Evolutionary conservation across 163 green algal genomes (phyloP).

Genomic region (Scenedesmus sp.): DNA sequence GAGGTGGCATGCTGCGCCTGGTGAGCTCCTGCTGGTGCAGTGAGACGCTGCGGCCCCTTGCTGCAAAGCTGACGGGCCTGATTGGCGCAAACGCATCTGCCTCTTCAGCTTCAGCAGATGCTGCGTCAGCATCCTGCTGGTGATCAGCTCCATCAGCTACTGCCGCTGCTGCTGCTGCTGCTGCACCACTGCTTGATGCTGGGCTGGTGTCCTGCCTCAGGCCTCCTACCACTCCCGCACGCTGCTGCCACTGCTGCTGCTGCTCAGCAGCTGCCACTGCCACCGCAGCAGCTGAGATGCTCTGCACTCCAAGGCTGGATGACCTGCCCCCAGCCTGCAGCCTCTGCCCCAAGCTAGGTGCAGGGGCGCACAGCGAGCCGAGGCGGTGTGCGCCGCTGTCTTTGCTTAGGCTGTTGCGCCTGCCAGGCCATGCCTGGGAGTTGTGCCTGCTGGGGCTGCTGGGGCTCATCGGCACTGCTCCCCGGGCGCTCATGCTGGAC

Average conservation of each 20-base stretch:
- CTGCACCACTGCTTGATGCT: not conserved
- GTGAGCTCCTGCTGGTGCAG: not conserved
- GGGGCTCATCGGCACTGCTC: too few relatives aligned
- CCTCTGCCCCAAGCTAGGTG: not conserved
- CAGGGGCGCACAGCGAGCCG: not conserved
- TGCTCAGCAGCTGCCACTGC: not conserved
- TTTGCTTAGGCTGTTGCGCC: not conserved
- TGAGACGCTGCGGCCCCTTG: not conserved
- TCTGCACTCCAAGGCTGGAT: not conserved
- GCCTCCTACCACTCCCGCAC: not conserved
- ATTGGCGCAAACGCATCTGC: not conserved
- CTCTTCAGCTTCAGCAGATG: not conserved
- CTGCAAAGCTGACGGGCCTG: not conserved
- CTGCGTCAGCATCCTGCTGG: not conserved
- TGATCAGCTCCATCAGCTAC: not conserved
- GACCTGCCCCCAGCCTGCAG: not conserved
- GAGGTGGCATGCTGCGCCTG: not conserved
- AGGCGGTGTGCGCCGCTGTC: not conserved
- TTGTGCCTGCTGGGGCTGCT: slow-evolving; percentile 1
- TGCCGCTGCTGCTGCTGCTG: not conserved
- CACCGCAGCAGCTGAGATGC: not conserved
- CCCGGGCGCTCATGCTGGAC: not conserved
- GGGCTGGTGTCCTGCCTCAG: not conserved
- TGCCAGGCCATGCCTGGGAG: not conserved
- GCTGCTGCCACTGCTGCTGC: not conserved